phyloP scores from a whole-genome alignment of 768 basidiomycete genomes.

The Naematelia aurantialba region DNA sequence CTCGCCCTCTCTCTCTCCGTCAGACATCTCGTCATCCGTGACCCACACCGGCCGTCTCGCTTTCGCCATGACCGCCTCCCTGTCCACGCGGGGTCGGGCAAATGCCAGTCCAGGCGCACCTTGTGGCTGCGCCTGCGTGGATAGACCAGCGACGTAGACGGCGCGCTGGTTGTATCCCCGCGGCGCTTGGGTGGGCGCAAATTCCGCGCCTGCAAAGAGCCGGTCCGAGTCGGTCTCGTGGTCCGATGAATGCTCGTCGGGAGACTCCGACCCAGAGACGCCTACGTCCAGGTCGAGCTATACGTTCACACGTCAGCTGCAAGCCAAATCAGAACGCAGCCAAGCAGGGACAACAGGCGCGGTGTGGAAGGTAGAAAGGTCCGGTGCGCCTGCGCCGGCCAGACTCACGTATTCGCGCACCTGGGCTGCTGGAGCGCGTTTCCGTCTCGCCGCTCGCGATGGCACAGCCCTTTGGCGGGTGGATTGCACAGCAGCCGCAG shows the following conservation, averaged over 20 bases:
- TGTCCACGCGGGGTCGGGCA: conserved; percentile 9
- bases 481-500: conserved; percentile 1
- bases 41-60: conserved; percentile 41
- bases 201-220: conserved; percentile 45
- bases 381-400: too few relatives aligned
- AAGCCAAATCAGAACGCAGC: background rate
- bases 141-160: conserved; percentile 43
- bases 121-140: conserved; percentile 34
- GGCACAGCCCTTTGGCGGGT: background rate
- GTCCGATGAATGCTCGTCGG: conserved; percentile 25
- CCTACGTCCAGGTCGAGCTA: conserved; percentile 41
- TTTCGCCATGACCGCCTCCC: conserved; percentile 35
- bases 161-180: conserved; percentile 49
- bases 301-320: too few relatives aligned
- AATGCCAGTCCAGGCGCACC: conserved; percentile 30
- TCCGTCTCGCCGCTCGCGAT: too few relatives aligned
- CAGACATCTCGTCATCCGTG: conserved; percentile 35
- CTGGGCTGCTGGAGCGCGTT: background rate
- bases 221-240: conserved; percentile 35
- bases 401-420: conserved; percentile 17
- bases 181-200: conserved; percentile 50
- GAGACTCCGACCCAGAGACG: conserved; percentile 33
- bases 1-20: conserved; percentile 6
- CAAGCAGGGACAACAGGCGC: too few relatives aligned
- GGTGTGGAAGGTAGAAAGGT: too few relatives aligned